A percentile compares a stretch with the other conserved stretches of the same genome.
Conservation (phyloP, 2,329 filamentous ascomycete genomes). For the Fusarium circinatum region DNA sequence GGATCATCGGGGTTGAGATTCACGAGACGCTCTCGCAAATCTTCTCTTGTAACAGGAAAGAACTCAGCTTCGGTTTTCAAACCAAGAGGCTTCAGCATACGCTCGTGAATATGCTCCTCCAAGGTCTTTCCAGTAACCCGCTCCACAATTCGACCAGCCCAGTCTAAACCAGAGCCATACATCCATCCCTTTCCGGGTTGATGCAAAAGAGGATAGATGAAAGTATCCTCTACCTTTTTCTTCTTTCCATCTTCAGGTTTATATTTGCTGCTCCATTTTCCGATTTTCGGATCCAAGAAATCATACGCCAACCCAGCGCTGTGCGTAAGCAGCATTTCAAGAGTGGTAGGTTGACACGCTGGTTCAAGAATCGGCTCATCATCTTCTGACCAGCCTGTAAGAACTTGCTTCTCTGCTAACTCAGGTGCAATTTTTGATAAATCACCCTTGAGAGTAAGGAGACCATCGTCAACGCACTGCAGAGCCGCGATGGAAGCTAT, state of each 20-base stretch:
- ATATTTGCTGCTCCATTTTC: conserved; percentile 50
- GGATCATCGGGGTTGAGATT: conserved; percentile 53
- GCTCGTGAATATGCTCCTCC: conserved; percentile 55
- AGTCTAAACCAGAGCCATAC: conserved; percentile 62
- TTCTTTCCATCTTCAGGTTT: conserved; percentile 16
- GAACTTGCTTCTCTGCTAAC: conserved; percentile 57
- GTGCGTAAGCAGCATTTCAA: conserved; percentile 63
- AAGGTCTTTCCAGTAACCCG: conserved; percentile 55
- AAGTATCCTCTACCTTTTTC: conserved; percentile 55
- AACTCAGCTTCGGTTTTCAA: conserved; percentile 52
- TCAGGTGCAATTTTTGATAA: conserved; percentile 58
- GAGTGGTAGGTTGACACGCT: conserved; percentile 54
- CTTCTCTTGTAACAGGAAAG: conserved; percentile 50
- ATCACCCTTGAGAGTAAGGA: conserved; percentile 58
- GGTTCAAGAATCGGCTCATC: conserved; percentile 52
- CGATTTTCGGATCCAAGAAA: conserved; percentile 51
- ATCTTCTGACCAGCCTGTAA: conserved; percentile 58
- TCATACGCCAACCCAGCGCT: conserved; percentile 60
- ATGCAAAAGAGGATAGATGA: conserved; percentile 57
- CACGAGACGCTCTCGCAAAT: conserved; percentile 49
- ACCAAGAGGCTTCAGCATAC: conserved; percentile 57
- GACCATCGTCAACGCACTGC: conserved; percentile 64
- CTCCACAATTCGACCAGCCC: conserved; percentile 63
- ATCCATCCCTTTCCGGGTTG: conserved; percentile 63
- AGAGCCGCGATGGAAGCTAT: conserved; percentile 62